Evolutionary conservation across 2,329 filamentous ascomycete genomes (phyloP).

Genomic region (Incumbomyces lentus): DNA sequence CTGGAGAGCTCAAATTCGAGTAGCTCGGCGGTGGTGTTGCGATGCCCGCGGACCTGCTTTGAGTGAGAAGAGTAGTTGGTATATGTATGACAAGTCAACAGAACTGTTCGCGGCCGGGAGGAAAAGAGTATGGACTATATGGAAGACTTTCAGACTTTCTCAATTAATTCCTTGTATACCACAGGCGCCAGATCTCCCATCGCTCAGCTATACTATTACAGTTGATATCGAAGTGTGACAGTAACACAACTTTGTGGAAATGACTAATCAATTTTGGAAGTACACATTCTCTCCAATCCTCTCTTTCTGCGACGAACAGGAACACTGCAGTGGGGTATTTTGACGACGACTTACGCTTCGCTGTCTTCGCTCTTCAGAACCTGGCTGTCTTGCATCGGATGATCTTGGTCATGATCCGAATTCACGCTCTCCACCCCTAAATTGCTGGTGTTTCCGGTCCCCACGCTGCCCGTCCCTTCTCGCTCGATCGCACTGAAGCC

Average conservation of each 20-base stretch:
- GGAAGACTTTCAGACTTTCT: background rate
- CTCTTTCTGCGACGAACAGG: slow-evolving; percentile 4
- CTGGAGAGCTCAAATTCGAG: background rate
- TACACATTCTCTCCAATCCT: background rate
- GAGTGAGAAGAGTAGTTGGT: slow-evolving; percentile 5
- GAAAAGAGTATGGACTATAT: background rate
- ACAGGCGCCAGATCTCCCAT: too few species aligned
- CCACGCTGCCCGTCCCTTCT: slow-evolving; percentile 10
- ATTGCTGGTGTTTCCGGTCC: slow-evolving; percentile 6
- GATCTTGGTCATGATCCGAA: slow-evolving; percentile 6
- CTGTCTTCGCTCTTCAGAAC: slow-evolving; percentile 5
- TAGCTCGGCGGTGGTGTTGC: slow-evolving; percentile 4
- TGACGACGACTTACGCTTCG: slow-evolving; percentile 8
- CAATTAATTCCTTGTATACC: background rate
- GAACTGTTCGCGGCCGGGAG: background rate
- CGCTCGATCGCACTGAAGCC: slow-evolving; percentile 17
- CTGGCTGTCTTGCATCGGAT: slow-evolving; percentile 1
- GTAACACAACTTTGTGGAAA: too few species aligned
- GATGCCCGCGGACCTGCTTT: slow-evolving; percentile 1
- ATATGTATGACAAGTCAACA: slow-evolving; percentile 4
- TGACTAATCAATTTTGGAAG: too few species aligned
- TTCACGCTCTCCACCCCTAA: slow-evolving; percentile 6
- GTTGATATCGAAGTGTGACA: too few species aligned
- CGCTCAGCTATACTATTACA: too few species aligned
- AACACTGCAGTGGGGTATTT: background rate